A percentile compares a stretch with the other conserved stretches of the same genome.
These are phyloP conservation scores for Daldinia eschscholtzii DNA, from an alignment of 2,329 filamentous ascomycete genomes.

Conservation along the genomic window DNA sequence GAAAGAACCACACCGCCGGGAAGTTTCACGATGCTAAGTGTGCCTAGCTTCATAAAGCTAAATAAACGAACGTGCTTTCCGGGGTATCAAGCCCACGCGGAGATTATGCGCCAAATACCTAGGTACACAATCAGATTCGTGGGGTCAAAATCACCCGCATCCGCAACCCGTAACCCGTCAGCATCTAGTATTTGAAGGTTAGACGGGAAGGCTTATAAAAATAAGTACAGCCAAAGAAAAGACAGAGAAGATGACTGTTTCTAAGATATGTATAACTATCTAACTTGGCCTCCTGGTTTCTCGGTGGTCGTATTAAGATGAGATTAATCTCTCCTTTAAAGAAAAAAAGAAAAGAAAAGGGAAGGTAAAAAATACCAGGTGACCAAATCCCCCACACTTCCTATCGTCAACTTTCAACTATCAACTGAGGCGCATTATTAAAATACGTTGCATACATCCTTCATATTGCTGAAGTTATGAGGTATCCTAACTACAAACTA, in stretches of 20 bases:
- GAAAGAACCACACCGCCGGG: not conserved
- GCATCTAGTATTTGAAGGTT: slow-evolving; percentile 5
- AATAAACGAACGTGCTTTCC: slow-evolving; percentile 17
- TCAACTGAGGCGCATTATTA: slow-evolving; percentile 7
- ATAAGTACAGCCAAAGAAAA: not conserved
- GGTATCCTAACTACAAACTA: not conserved
- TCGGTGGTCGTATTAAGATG: slow-evolving; percentile 34
- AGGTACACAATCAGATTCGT: slow-evolving; percentile 32
- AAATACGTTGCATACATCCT: not conserved
- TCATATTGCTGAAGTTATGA: not conserved
- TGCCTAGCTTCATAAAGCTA: slow-evolving; percentile 6
- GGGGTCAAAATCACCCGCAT: slow-evolving; percentile 34
- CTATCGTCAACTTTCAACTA: slow-evolving; percentile 22
- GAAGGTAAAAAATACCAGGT: slow-evolving; percentile 16
- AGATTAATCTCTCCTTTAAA: slow-evolving; percentile 13
- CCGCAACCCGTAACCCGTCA: slow-evolving; percentile 12
- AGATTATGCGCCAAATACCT: slow-evolving; percentile 42
- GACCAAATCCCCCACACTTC: slow-evolving; percentile 40
- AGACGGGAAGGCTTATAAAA: not conserved
- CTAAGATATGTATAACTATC: slow-evolving; percentile 14
- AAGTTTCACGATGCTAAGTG: not conserved
- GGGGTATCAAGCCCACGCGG: slow-evolving; percentile 31
- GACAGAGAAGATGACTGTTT: not conserved
- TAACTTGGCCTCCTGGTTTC: slow-evolving; percentile 23
- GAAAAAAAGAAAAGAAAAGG: slow-evolving; percentile 21